phyloP scores from a whole-genome alignment of 2,329 filamentous ascomycete genomes.

The Pyrenochaeta sp. region DNA sequence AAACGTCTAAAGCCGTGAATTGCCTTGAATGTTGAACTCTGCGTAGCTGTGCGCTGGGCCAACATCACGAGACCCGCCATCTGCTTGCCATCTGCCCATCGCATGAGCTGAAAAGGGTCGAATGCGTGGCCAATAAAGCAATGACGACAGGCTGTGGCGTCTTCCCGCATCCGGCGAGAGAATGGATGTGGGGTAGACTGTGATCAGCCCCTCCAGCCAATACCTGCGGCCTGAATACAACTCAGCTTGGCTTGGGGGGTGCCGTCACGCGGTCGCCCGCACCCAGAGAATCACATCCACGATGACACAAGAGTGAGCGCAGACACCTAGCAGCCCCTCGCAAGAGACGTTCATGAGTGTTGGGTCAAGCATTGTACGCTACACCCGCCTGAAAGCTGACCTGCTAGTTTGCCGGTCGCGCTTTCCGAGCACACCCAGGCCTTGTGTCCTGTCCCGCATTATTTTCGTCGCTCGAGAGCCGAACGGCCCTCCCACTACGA shows the following conservation, averaged over 20 bases:
- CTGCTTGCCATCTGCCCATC: not conserved
- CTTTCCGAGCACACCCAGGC: constrained; percentile 30
- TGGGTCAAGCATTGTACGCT: constrained; percentile 5
- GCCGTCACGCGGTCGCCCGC: constrained; percentile 19
- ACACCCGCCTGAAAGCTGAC: constrained; percentile 16
- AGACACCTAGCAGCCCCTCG: not conserved
- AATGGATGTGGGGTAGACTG: constrained; percentile 19
- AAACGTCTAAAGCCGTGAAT: constrained; percentile 16
- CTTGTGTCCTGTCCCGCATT: constrained; percentile 33
- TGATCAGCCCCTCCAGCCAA: constrained; percentile 18
- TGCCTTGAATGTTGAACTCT: constrained; percentile 10
- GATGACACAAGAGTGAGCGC: constrained; percentile 22
- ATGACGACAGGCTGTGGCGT: constrained; percentile 30
- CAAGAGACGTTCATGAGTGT: constrained; percentile 15
- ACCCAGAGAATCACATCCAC: constrained; percentile 3
- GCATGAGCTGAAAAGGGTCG: constrained; percentile 11
- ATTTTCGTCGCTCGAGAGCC: constrained; percentile 39
- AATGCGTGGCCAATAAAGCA: constrained; percentile 18
- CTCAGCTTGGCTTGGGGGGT: constrained; percentile 2
- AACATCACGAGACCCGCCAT: not conserved
- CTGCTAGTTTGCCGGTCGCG: constrained; percentile 26
- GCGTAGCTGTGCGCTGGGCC: not conserved
- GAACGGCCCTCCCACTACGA: constrained; percentile 29
- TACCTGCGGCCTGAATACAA: constrained; percentile 10
- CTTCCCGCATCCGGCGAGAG: constrained; percentile 27